Base-by-base conservation (phyloP, 495 filamentous ascomycete genomes). In the Zalerion maritima region DNA sequence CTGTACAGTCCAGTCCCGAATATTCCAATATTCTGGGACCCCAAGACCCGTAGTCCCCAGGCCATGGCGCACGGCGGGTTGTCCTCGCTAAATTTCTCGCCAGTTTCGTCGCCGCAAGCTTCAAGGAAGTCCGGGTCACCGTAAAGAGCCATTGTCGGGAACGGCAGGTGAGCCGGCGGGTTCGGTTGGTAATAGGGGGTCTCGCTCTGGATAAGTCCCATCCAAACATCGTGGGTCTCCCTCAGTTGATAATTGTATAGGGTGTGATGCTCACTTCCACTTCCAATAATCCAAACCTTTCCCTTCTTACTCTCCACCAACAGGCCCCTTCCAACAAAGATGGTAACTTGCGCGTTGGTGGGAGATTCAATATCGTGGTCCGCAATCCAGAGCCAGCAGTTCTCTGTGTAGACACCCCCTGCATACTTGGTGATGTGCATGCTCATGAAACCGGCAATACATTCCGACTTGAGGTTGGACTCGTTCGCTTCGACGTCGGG, bases 191-290 rank as follows among this genome's bases (percentile, higher is more conserved):
- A 50, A 41, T 69, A 73, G 30, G 78, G 77, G 5, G 81, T 79
- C 49, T 91, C 83, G 12, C 80, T 81, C 41, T 92, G 83, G 35
- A 86, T 74, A 41, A 76, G 69, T 6, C 77, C 77, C 40, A 69
- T 71, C 42, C 68, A 73, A 22, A 86, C 52, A 22, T 75, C 67
- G 22, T 62, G 51, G 2, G 79, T 75, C 25, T 64, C 62, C 21
- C 60, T 54, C 35, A 91, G 59, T 38, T 84, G 75, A 55, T 87
- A 92, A 46, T 92, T 75, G 44, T 84, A 85, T 4, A 81, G 57
- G 3, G 64, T 57, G 43, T 76, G 69, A 40, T 92, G 83, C 52
- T 92, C 83, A 44, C 65, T 46, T 34, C 56, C 47, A 2, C 49
- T 53, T 13, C 55, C 58, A 5, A 53, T 43, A 21, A 79, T 53